Evolutionary conservation across 805 yeast species (phyloP).

Genomic region (Clavispora vitiphila): DNA sequence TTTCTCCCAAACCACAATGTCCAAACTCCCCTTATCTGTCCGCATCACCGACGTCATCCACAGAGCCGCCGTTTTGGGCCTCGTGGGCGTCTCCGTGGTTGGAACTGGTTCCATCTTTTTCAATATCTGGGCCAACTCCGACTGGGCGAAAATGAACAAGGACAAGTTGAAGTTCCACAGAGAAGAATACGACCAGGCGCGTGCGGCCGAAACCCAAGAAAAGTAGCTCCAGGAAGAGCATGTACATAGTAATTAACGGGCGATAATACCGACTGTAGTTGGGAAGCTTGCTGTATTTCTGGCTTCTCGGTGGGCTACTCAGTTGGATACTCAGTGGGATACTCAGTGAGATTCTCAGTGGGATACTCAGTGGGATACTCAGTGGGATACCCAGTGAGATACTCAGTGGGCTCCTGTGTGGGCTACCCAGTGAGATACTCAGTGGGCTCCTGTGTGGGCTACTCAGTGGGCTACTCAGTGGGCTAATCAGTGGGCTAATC

Average conservation of each 20-base stretch:
- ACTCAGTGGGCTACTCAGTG: too few species aligned
- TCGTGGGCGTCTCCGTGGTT: slow-evolving; percentile 34
- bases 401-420: too few species aligned
- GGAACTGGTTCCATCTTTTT: slow-evolving; percentile 36
- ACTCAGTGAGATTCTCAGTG: too few species aligned
- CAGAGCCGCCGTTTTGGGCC: slow-evolving; percentile 36
- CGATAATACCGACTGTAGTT: background rate
- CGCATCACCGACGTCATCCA: slow-evolving; percentile 42
- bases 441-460: too few species aligned
- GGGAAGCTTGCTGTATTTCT: too few species aligned
- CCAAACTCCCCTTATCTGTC: slow-evolving; percentile 36
- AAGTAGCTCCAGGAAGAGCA: slow-evolving; percentile 1
- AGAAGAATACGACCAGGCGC: slow-evolving; percentile 27
- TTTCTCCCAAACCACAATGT: slow-evolving; percentile 8
- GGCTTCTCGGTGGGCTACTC: too few species aligned
- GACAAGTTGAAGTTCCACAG: slow-evolving; percentile 34
- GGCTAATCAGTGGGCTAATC: too few species aligned
- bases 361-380: too few species aligned
- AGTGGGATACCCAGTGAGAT: too few species aligned
- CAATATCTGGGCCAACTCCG: slow-evolving; percentile 41
- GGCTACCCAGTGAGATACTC: too few species aligned
- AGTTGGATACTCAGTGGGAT: too few species aligned
- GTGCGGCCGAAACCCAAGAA: slow-evolving; percentile 12
- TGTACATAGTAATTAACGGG: slow-evolving; percentile 1
- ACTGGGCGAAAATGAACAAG: slow-evolving; percentile 37